These are phyloP conservation scores for Vinca minor DNA, from an alignment of 257 asterid species.

Conservation along the genomic window DNA sequence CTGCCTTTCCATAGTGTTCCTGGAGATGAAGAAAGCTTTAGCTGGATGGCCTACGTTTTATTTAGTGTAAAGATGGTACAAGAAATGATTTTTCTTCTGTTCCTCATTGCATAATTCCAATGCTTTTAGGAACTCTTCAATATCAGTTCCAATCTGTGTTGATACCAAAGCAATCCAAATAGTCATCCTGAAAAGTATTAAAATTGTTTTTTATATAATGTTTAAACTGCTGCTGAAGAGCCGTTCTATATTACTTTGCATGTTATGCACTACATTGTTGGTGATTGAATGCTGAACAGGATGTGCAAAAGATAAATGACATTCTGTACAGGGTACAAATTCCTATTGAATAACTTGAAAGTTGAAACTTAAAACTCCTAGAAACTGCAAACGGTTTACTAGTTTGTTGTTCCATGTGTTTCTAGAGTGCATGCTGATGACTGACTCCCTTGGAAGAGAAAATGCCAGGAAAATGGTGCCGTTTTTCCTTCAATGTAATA, in stretches of 20 bases:
- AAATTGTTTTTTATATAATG: too few species aligned
- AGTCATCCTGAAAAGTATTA: constrained; percentile 52
- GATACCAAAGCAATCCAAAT: constrained; percentile 63
- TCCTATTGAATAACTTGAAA: background rate
- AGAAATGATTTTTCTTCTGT: constrained; percentile 53
- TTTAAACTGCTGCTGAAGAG: too few species aligned
- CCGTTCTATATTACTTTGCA: too few species aligned
- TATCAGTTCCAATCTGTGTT: constrained; percentile 85
- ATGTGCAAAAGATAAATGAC: background rate
- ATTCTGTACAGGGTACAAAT: background rate
- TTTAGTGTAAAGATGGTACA: background rate
- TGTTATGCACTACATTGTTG: too few species aligned
- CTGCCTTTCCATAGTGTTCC: constrained; percentile 81
- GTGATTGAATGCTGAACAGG: background rate
- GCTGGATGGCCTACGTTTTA: background rate
- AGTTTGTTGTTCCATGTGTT: background rate
- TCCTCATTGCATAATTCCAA: constrained; percentile 71
- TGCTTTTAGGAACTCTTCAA: constrained; percentile 92
- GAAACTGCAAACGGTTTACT: background rate
- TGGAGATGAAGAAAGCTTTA: constrained; percentile 23
- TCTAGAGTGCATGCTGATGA: background rate
- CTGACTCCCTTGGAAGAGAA: background rate
- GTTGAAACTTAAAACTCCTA: too few species aligned
- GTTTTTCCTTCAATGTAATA: background rate
- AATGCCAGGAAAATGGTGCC: background rate